Evolutionary conservation across 305 asterid species (phyloP).

Genomic region (Fraxinus sp.): DNA sequence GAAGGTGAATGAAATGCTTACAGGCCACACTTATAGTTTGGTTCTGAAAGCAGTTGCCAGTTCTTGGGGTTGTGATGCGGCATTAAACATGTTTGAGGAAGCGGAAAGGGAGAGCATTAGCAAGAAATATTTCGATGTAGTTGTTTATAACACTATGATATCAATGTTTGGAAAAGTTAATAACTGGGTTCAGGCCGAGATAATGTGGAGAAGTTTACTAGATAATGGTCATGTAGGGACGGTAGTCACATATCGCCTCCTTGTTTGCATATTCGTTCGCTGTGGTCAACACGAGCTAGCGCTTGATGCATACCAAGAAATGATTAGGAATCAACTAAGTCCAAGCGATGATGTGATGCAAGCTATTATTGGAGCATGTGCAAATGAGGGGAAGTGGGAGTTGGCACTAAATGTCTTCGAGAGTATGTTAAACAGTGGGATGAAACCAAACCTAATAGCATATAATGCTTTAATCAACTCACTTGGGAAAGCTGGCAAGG

Average conservation of each 20-base stretch:
- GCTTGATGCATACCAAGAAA: conserved; percentile 80
- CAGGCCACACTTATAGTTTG: conserved; percentile 76
- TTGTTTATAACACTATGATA: conserved; percentile 85
- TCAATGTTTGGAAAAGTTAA: conserved; percentile 55
- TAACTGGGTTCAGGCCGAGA: conserved; percentile 57
- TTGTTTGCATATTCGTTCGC: conserved; percentile 74
- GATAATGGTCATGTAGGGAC: conserved; percentile 54
- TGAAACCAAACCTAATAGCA: conserved; percentile 62
- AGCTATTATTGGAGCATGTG: conserved; percentile 76
- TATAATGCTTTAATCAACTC: conserved; percentile 74
- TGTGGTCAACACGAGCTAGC: conserved; percentile 78
- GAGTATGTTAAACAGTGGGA: conserved; percentile 46
- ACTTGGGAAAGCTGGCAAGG: conserved; percentile 70
- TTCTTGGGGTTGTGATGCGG: conserved; percentile 43
- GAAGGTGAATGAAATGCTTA: conserved; percentile 43
- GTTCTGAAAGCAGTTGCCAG: conserved; percentile 76
- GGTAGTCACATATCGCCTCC: conserved; percentile 62
- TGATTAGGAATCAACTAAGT: conserved; percentile 56
- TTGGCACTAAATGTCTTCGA: conserved; percentile 53
- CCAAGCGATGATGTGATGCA: conserved; percentile 69
- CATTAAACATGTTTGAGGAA: conserved; percentile 68
- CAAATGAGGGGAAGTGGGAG: conserved; percentile 85
- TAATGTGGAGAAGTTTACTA: conserved; percentile 64
- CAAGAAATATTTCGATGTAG: conserved; percentile 49
- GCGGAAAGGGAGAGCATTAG: conserved; percentile 34